These are phyloP conservation scores for Omphalotus olearius DNA, from an alignment of 1,284 basidiomycete genomes.

Conservation along the genomic window DNA sequence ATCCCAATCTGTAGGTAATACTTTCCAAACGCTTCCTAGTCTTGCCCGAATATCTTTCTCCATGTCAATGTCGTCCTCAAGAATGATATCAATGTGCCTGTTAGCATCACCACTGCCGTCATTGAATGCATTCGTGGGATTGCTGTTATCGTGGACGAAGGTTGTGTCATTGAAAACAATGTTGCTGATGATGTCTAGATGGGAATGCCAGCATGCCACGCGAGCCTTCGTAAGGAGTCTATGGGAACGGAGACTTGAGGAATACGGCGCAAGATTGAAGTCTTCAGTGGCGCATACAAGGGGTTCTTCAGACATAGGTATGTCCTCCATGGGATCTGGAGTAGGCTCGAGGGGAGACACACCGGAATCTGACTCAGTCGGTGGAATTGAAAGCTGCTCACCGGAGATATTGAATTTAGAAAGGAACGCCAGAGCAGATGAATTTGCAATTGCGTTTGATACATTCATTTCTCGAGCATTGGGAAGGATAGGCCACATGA, in stretches of 20 bases:
- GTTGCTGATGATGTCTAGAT: slow-evolving; percentile 48
- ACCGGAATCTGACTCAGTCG: too few relatives aligned
- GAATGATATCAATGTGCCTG: slow-evolving; percentile 41
- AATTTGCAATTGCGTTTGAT: neutral
- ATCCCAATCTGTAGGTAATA: slow-evolving; percentile 67
- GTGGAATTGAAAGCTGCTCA: too few relatives aligned
- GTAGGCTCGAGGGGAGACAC: too few relatives aligned
- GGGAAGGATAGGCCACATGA: slow-evolving; percentile 39
- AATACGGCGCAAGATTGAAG: slow-evolving; percentile 34
- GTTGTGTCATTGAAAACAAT: slow-evolving; percentile 29
- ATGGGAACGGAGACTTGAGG: slow-evolving; percentile 37
- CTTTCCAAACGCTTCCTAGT: slow-evolving; percentile 48
- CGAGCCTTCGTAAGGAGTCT: slow-evolving; percentile 52
- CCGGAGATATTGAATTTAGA: neutral
- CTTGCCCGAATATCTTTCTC: slow-evolving; percentile 58
- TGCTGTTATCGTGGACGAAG: slow-evolving; percentile 16
- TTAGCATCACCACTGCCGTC: slow-evolving; percentile 17
- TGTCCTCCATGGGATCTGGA: too few relatives aligned
- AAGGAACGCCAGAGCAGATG: neutral
- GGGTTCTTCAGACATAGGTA: too few relatives aligned
- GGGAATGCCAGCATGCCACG: slow-evolving; percentile 75
- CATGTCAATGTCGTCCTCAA: slow-evolving; percentile 82
- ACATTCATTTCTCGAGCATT: neutral
- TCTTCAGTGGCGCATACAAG: slow-evolving; percentile 50
- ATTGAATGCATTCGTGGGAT: slow-evolving; percentile 17